Evolutionary conservation across 306 rosid genomes (phyloP).

Genomic region (Prinsepia uniflora): DNA sequence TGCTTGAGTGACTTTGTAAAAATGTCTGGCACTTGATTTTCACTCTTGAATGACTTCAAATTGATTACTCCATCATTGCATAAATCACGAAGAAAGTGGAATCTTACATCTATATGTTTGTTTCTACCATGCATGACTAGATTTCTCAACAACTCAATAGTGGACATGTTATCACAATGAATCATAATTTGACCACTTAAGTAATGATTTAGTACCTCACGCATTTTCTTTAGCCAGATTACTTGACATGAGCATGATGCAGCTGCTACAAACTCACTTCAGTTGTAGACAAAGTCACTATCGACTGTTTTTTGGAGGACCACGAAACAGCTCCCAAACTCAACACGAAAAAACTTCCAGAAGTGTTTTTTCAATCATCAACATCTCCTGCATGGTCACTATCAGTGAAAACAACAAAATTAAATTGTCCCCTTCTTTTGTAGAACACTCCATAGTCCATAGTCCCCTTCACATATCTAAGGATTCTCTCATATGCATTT

Average conservation of each 20-base stretch:
- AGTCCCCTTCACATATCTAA: neutral
- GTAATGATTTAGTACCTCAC: rapidly evolving
- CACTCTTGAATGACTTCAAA: neutral
- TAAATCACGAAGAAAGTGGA: neutral
- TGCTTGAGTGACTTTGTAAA: neutral
- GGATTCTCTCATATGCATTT: neutral
- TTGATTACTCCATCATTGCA: neutral
- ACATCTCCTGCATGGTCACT: neutral
- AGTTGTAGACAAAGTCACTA: neutral
- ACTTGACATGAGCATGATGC: neutral
- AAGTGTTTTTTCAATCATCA: neutral
- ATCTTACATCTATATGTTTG: neutral
- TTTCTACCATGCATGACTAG: neutral
- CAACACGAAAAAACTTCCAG: neutral
- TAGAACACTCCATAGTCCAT: neutral
- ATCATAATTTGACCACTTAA: neutral
- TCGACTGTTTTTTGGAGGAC: neutral
- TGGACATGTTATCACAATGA: neutral
- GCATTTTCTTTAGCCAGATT: neutral
- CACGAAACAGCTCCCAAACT: neutral
- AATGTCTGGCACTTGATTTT: neutral
- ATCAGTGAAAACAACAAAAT: neutral
- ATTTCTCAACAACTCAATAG: neutral
- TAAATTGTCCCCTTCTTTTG: neutral
- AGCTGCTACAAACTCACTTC: neutral